These are phyloP conservation scores for Inonotus hispidus DNA, from an alignment of 1,284 basidiomycete species.

Conservation along the genomic window DNA sequence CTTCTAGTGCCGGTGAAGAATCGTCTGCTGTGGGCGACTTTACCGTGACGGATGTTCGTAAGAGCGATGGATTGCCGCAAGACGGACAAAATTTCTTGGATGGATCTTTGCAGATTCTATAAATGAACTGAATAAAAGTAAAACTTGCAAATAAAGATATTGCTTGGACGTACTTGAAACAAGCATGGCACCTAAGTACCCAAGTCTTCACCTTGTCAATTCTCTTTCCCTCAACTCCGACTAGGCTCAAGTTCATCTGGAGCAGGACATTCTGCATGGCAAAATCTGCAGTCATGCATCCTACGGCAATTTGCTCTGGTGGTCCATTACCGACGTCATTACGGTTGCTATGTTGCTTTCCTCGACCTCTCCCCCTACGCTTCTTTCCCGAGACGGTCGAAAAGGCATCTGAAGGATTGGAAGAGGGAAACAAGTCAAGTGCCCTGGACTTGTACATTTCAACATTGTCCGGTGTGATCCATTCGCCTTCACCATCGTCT, in stretches of 20 bases:
- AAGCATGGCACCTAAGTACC: conserved; percentile 96
- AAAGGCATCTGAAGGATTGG: conserved; percentile 20
- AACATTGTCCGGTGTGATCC: conserved; percentile 95
- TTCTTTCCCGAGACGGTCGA: conserved; percentile 27
- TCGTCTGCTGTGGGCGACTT: conserved; percentile 55
- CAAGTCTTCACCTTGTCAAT: conserved; percentile 93
- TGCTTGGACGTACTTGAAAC: conserved; percentile 86
- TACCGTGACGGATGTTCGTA: conserved; percentile 89
- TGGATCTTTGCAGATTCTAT: conserved; percentile 91
- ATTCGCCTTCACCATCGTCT: conserved; percentile 87
- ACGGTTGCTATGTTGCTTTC: not conserved
- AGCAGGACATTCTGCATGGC: conserved; percentile 98
- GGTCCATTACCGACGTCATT: conserved; percentile 3
- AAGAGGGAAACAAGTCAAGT: conserved; percentile 69
- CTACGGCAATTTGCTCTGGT: conserved; percentile 51
- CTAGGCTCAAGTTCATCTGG: conserved; percentile 90
- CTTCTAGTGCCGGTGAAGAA: conserved; percentile 61
- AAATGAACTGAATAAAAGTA: conserved; percentile 4
- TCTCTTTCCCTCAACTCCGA: conserved; percentile 88
- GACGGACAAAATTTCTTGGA: conserved; percentile 97
- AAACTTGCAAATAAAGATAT: not conserved
- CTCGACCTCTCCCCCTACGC: conserved; percentile 32
- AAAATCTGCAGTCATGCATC: conserved; percentile 98
- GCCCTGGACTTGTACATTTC: conserved; percentile 84
- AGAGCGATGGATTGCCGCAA: conserved; percentile 89